Base-by-base conservation (phyloP, 495 filamentous ascomycete species). In the Penicillium antarcticum region DNA sequence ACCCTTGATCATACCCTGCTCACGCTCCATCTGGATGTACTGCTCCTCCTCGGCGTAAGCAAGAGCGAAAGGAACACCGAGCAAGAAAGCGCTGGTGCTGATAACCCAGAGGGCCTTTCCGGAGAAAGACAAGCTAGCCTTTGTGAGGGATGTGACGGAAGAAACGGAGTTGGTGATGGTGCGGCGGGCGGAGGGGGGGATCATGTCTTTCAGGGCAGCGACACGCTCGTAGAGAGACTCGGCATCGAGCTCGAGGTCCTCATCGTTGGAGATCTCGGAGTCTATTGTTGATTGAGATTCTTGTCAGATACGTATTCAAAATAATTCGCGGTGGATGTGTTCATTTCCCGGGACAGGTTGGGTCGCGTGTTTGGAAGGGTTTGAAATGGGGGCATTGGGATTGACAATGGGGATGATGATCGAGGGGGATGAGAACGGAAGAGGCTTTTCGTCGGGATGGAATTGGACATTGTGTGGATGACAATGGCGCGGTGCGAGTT, bases 11-110 rank as follows among this genome's bases (percentile, higher is more conserved):
- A 95, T 92, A 70, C 86, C 84, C 85, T 92, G 87, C 78, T 97
- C 92, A 72, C 88, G 85, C 82, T 97, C 94, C 90, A 94, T 91
- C 79, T 96, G 92, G 52, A 89, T 75, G 64, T 94, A 80, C 77
- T 95, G 86, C 79, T 97, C 91, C 72, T 99, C 94, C 77, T 99
- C 95, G 45, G 87, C 83, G 71, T 88, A 90, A 37, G 91, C 91
- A 51, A 99, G 79, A 47, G 90, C 89, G 80, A 87, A 97, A 21
- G 94, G 95, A 42, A 97, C 89, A 65, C 88, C 90, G 50, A 99
- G 70, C 61, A 99, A 72, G 69, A 99, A 81, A 41, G 87, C 90
- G 49, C 84, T 88, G 39, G 92, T 95, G 66, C 83, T 87, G 18
- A 99, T 68, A 32, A 96, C 79, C 88, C 89, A 99, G 56, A 95